A percentile compares a stretch with the other conserved stretches of the same genome.
phyloP scores from a whole-genome alignment of 129 eudicot genomes.

The Artemisia annua region DNA sequence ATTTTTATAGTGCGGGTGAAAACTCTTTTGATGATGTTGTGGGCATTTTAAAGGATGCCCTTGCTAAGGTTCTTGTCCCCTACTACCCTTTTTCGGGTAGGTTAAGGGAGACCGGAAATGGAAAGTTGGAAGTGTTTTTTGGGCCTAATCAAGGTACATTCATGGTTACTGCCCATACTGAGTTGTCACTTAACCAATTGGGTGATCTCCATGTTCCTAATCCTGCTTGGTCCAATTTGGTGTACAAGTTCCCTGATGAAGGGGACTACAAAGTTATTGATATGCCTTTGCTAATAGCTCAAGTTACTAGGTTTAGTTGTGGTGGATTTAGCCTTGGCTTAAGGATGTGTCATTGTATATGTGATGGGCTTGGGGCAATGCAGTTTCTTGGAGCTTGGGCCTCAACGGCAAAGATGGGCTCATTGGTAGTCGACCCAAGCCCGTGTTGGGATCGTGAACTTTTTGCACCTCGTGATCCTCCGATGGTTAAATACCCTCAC shows the following conservation, averaged over 20 bases:
- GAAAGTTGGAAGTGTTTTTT: conserved; percentile 77
- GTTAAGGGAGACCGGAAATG: conserved; percentile 57
- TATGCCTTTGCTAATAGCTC: conserved; percentile 90
- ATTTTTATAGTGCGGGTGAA: conserved; percentile 52
- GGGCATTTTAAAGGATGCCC: conserved; percentile 50
- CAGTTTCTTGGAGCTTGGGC: conserved; percentile 89
- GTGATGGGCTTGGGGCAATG: conserved; percentile 98
- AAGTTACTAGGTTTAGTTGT: conserved; percentile 72
- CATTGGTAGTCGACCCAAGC: conserved; percentile 46
- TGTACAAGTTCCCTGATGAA: conserved; percentile 65
- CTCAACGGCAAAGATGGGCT: conserved; percentile 59
- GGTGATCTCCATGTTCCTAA: conserved; percentile 79
- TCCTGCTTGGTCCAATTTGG: conserved; percentile 74
- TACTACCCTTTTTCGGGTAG: conserved; percentile 92
- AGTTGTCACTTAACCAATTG: conserved; percentile 46
- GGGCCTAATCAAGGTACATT: conserved; percentile 79
- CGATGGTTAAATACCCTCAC: conserved; percentile 59
- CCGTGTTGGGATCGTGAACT: conserved; percentile 90
- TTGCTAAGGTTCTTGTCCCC: conserved; percentile 70
- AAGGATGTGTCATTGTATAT: conserved; percentile 86
- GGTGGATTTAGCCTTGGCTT: conserved; percentile 95
- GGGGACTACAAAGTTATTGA: conserved; percentile 75
- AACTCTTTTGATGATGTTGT: conserved; percentile 22
- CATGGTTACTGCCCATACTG: conserved; percentile 68
- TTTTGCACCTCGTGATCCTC: conserved; percentile 69